These are phyloP conservation scores for Phylloporus sp. DNA, from an alignment of 768 basidiomycete genomes.

Conservation along the genomic window DNA sequence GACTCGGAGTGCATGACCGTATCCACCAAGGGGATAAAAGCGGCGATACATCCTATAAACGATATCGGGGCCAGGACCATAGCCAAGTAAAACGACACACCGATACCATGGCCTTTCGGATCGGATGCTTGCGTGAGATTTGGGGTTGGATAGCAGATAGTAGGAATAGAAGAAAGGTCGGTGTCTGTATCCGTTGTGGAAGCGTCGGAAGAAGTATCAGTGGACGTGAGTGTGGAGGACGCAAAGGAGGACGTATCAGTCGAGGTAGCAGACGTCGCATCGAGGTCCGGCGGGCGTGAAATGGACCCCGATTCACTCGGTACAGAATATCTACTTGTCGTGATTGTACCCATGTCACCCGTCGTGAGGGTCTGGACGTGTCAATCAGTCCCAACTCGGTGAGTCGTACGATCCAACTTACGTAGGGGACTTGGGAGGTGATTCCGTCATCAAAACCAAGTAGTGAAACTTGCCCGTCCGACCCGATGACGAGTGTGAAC, in stretches of 20 bases:
- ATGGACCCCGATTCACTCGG: background rate
- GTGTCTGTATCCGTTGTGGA: constrained; percentile 19
- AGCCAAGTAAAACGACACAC: constrained; percentile 45
- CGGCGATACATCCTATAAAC: constrained; percentile 40
- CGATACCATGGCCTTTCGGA: constrained; percentile 21
- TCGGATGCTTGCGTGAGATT: constrained; percentile 18
- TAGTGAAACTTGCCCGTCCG: constrained; percentile 26
- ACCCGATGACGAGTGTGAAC: constrained; percentile 24
- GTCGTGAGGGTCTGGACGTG: constrained; percentile 6
- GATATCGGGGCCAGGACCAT: constrained; percentile 46
- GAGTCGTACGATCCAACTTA: background rate
- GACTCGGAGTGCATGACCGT: constrained; percentile 37
- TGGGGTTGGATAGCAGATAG: constrained; percentile 20
- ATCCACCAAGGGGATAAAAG: constrained; percentile 48
- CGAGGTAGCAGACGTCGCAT: constrained; percentile 14
- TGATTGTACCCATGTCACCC: background rate
- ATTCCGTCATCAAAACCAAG: constrained; percentile 14
- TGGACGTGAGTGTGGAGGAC: constrained; percentile 1
- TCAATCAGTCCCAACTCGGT: background rate
- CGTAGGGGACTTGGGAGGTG: constrained; percentile 1
- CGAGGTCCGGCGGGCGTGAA: constrained; percentile 16
- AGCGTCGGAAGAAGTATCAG: too few species aligned
- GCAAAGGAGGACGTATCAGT: constrained; percentile 1
- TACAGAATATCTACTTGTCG: constrained; percentile 1
- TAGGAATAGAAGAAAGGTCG: constrained; percentile 21